Evolutionary conservation across 805 yeast species (phyloP).

Genomic region (Wickerhamiella sorbophila): DNA sequence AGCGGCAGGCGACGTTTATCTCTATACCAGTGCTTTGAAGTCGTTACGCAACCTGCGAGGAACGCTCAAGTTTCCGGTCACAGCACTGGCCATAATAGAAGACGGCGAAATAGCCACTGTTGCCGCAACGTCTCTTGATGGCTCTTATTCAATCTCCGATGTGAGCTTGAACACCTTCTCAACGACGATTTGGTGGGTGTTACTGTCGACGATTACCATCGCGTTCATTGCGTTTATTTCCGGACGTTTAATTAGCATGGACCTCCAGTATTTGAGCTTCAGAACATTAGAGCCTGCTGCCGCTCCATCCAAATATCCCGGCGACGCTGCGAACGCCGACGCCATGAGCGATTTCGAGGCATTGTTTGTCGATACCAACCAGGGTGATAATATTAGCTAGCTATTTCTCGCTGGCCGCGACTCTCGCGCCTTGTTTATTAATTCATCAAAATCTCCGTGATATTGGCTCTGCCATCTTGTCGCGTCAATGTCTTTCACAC

Average conservation of each 20-base stretch:
- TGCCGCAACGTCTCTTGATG: slow-evolving; percentile 14
- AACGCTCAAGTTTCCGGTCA: slow-evolving; percentile 16
- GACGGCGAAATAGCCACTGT: slow-evolving; percentile 3
- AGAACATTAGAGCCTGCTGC: too few relatives aligned
- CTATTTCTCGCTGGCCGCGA: neutral
- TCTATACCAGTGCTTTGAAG: slow-evolving; percentile 6
- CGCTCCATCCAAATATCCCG: too few relatives aligned
- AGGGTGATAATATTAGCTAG: neutral
- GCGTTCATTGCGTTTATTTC: slow-evolving; percentile 6
- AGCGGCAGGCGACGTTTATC: slow-evolving; percentile 14
- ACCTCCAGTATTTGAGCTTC: neutral
- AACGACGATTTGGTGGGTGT: slow-evolving; percentile 12
- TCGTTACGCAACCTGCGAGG: slow-evolving; percentile 3
- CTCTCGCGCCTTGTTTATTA: slow-evolving; percentile 10
- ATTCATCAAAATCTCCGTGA: slow-evolving; percentile 15
- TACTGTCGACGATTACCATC: slow-evolving; percentile 8
- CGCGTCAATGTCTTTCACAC: slow-evolving; percentile 11
- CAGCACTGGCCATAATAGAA: slow-evolving; percentile 12
- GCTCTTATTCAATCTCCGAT: slow-evolving; percentile 8
- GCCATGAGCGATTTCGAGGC: too few relatives aligned
- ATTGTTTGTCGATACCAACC: neutral
- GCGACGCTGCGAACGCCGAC: too few relatives aligned
- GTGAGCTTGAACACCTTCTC: neutral
- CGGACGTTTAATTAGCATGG: neutral
- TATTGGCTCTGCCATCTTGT: slow-evolving; percentile 10